Evolutionary conservation across 2,329 filamentous ascomycete species (phyloP).

Genomic region (Fusarium hainanense): DNA sequence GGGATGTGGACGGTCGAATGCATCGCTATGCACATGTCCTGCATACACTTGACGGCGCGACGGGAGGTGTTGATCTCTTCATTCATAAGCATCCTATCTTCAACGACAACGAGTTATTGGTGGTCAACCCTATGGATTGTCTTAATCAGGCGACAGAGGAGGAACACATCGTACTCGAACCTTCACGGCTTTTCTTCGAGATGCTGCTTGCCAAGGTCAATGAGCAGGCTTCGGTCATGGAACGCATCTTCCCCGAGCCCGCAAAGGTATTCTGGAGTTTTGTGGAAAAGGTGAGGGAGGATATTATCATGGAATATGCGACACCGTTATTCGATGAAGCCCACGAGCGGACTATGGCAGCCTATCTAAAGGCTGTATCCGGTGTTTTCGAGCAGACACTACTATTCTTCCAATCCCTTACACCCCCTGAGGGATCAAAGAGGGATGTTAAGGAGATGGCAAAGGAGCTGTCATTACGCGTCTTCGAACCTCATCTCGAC

Average conservation of each 20-base stretch:
- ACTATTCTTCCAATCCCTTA: slow-evolving; percentile 78
- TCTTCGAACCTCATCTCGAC: slow-evolving; percentile 94
- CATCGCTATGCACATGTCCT: slow-evolving; percentile 88
- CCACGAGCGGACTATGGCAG: slow-evolving; percentile 77
- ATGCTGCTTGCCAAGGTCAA: slow-evolving; percentile 79
- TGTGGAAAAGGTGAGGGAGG: slow-evolving; percentile 83
- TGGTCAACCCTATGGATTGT: slow-evolving; percentile 80
- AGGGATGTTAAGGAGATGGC: slow-evolving; percentile 72
- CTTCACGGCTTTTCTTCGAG: slow-evolving; percentile 85
- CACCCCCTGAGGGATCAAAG: slow-evolving; percentile 71
- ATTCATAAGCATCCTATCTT: slow-evolving; percentile 90
- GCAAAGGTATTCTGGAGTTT: slow-evolving; percentile 80
- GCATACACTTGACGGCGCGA: slow-evolving; percentile 82
- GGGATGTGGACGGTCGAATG: slow-evolving; percentile 91
- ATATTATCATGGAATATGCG: slow-evolving; percentile 87
- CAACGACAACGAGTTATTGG: slow-evolving; percentile 73
- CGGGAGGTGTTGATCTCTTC: slow-evolving; percentile 83
- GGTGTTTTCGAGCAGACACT: slow-evolving; percentile 88
- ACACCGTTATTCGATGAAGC: slow-evolving; percentile 88
- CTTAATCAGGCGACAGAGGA: slow-evolving; percentile 74
- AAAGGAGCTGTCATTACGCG: slow-evolving; percentile 73
- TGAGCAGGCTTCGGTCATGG: slow-evolving; percentile 83
- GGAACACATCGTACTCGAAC: slow-evolving; percentile 76
- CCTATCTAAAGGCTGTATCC: slow-evolving; percentile 87
- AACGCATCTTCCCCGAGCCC: slow-evolving; percentile 81